Evolutionary conservation across 2,329 filamentous ascomycete species (phyloP), one percentile per base, ranked within the genome.

Genomic region (Aspergillus sojae): DNA sequence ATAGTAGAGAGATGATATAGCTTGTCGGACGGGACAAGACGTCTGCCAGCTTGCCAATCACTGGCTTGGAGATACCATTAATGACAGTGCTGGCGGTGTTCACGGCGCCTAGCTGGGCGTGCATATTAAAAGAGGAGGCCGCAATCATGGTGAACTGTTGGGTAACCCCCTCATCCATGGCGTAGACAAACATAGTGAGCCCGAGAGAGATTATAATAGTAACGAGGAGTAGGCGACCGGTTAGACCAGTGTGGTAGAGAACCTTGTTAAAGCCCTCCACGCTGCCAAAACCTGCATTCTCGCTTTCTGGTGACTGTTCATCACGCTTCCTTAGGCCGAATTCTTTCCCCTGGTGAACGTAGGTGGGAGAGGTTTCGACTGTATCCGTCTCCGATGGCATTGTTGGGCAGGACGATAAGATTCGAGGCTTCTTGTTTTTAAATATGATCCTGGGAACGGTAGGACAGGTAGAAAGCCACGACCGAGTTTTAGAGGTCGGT

Each of bases 331-430:
- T 4, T 3, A 10, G 39, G 39, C 9, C 39, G 16, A 41, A n/a
- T n/a, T 41, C 39, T 41, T 41, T 41, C 39, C 19, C 39, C 3
- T 41, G 39, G 39, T 41, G 39, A 3, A n/a, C 19, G 7, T 10
- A n/a, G 39, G 39, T 3, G 16, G 39, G 7, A 19, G 39, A n/a
- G 16, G 5, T 10, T n/a, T 41, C 6, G 39, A 41, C 16, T 6
- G 16, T 41, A n/a, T 3, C 39, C 19, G 39, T 41, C 6, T 41
- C 19, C 16, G 39, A 10, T 41, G 3, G 6, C 39, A 19, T 41
- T n/a, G 1, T 19, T 5, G 1, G 7, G 9, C 6, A 3, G 6
- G 39, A n/a, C 5, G 19, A 10, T n/a, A 3, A 4, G 16, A 4
- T n/a, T 41, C 6, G 39, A 41, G 19, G 6, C 6, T 19, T 19